These are phyloP conservation scores for Saccharum hybrid DNA, from an alignment of 202 grass and related monocot species.

Conservation along the genomic window DNA sequence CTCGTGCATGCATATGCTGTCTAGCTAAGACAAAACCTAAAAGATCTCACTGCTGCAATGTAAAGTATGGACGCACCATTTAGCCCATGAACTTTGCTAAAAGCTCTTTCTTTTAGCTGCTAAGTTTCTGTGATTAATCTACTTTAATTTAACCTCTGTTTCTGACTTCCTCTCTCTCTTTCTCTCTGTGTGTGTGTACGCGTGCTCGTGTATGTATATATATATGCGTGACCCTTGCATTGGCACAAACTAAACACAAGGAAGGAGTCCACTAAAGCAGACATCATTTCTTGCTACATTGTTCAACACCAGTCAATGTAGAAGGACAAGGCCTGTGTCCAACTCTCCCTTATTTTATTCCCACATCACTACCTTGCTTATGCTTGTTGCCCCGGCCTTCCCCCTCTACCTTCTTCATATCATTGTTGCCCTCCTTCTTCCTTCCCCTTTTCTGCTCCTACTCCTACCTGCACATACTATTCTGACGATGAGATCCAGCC, in stretches of 20 bases:
- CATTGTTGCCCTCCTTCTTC: conserved; percentile 42
- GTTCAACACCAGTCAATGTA: conserved; percentile 73
- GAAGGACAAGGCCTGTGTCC: conserved; percentile 69
- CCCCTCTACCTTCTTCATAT: conserved; percentile 44
- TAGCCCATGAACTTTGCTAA: conserved; percentile 53
- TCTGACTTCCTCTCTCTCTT: neutral
- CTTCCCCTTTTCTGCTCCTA: conserved; percentile 44
- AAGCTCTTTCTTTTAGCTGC: conserved; percentile 41
- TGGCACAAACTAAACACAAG: conserved; percentile 26
- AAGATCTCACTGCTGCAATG: conserved; percentile 51
- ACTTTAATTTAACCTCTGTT: conserved; percentile 25
- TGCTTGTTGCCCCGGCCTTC: conserved; percentile 22
- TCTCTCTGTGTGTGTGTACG: accelerated
- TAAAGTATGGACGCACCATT: conserved; percentile 52
- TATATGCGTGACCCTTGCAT: conserved; percentile 30
- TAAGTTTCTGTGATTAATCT: conserved; percentile 43
- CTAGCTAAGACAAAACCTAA: conserved; percentile 37
- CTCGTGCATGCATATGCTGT: conserved; percentile 47
- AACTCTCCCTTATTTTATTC: conserved; percentile 66
- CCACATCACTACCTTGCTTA: conserved; percentile 65
- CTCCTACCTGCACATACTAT: conserved; percentile 19
- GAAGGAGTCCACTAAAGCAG: conserved; percentile 34
- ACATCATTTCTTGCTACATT: conserved; percentile 39
- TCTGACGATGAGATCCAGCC: conserved; percentile 36
- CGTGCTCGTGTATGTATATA: neutral